Base-by-base conservation (phyloP, 2,329 filamentous ascomycete species). In the Amauroascus niger region DNA sequence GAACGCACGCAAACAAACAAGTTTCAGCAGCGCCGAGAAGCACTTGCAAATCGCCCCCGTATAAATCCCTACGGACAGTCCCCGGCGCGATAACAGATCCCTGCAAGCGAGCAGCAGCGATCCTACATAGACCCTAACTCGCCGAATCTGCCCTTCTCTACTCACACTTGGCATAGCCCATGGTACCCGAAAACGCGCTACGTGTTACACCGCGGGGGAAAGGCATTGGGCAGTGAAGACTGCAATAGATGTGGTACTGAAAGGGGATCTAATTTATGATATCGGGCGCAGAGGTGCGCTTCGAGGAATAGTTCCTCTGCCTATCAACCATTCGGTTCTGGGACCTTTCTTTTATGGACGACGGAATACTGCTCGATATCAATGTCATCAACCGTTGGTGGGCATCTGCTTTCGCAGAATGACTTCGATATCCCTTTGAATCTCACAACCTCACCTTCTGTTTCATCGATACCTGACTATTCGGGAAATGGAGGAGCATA, bases 311-410 rank as follows among this genome's bases (percentile, higher is more conserved):
- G 32, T 28, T 41, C n/a, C n/a, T n/a, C 48, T 22, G 26, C 32
- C 56, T 16, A 39, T 32, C 39, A n/a, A 16, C n/a, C n/a, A n/a
- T 33, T 20, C 16, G 20, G n/a, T 46, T 33, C 33, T 20, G 40
- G 50, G 30, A 20, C n/a, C n/a, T n/a, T 35, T 2, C 24, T 40
- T 50, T 18, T 57, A 35, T 43, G 46, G 50, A 43, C 46, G 13
- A 48, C 28, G 22, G 50, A 18, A 52, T n/a, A 52, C 18, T 44
- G 41, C 18, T 11, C 39, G 39, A 55, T 48, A 55, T 55, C 53
- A 53, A 63, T 63, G 61, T 60, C 58, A 56, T 61, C 60, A 35
- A 53, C 55, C 20, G 52, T 58, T 49, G 56, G 55, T 20, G 54
- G 57, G 54, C 56, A 60, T 53, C 53, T 59, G 50, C 56, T 60